Base-by-base conservation (phyloP, 2,329 filamentous ascomycete genomes). In the Beauveria australis region DNA sequence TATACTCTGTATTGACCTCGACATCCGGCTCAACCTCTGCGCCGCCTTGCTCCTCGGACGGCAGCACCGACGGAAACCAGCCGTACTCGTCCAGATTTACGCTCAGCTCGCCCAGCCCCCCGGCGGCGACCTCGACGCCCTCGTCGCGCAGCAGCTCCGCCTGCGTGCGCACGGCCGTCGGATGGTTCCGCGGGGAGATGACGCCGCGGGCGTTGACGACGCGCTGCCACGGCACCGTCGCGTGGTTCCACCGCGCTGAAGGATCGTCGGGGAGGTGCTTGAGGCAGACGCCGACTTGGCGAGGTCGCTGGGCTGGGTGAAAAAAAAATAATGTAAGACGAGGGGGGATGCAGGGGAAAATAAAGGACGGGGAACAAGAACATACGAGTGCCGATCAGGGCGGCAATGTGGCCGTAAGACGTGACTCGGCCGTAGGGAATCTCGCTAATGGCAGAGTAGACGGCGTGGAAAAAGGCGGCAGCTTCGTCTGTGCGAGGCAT, bases 141-240 rank as follows among this genome's bases (percentile, higher is more conserved):
- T 85, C 82, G 0, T 74, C 77, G 26, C 74, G 67, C 4, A 85
- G 72, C 1, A 77, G 79, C 0, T 73, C 69, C 0, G 80, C 82
- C 64, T 85, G 82, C 49, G 76, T 77, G n/a, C 70, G 74, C 0
- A 79, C 73, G 0, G 78, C 80, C 0, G 75, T 72, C 2, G 80
- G 79, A 49, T 78, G 78, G 28, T 80, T 81, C 61, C 92, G 84
- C 8, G 89, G 89, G 49, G 92, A 96, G 66, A 97, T 95, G 62
- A 85, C 79, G 24, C 93, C 92, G 74, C 89, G 93, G 16, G 90
- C 78, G 72, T 93, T 96, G 71, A 97, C 89, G 62, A 97, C 90
- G 61, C 94, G 81, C 77, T 97, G 93, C 93, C 93, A 97, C 0
- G 93, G 93, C 3, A 97, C 93, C 65, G 88, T 97, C 26, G 78